Conservation (phyloP, 768 basidiomycete species). For the Cystobasidium ongulense region DNA sequence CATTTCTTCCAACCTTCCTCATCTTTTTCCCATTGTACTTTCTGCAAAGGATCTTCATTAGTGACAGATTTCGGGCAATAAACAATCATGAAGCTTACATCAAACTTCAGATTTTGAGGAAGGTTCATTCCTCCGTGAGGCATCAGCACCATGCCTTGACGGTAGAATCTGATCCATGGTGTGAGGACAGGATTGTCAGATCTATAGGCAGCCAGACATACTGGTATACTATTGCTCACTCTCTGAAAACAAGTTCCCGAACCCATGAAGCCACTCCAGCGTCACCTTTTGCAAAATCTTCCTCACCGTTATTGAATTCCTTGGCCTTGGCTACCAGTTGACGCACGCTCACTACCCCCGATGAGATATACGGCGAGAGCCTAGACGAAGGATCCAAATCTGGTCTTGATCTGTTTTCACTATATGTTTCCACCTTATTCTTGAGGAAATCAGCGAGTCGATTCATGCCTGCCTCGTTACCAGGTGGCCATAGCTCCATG, state of each 20-base stretch:
- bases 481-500: conserved; percentile 11
- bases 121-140: conserved; percentile 18
- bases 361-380: conserved; percentile 8
- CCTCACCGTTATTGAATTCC: not conserved
- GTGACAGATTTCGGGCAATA: no score
- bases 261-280: conserved; percentile 9
- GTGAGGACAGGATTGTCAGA: not conserved
- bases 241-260: conserved; percentile 19
- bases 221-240: not conserved
- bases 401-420: not conserved
- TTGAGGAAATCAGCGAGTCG: conserved; percentile 3
- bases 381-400: conserved; percentile 8
- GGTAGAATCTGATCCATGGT: not conserved
- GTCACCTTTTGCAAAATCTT: conserved; percentile 11
- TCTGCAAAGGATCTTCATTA: not conserved
- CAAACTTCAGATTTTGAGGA: conserved; percentile 16
- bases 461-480: not conserved
- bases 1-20: conserved; percentile 19
- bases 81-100: no score
- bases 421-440: conserved; percentile 15
- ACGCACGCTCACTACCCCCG: conserved; percentile 13
- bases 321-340: not conserved
- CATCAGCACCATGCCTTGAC: not conserved
- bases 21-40: conserved; percentile 20
- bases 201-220: not conserved